Evolutionary conservation across 2,329 filamentous ascomycete species (phyloP), one percentile per base, ranked within the genome.

Genomic region (Xylaria sp.): DNA sequence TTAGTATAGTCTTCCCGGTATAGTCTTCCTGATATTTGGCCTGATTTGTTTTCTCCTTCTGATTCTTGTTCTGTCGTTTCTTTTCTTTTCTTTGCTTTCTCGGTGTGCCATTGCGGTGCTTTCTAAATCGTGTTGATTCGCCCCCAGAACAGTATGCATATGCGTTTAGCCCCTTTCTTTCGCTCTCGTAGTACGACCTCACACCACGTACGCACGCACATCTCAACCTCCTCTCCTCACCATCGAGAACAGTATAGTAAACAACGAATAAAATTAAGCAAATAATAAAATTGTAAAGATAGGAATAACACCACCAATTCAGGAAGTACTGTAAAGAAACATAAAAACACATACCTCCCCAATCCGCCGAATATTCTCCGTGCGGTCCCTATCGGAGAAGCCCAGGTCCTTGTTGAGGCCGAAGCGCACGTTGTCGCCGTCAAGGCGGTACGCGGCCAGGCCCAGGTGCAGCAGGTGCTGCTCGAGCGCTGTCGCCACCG

Each of bases 361-460:
- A 78, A 99, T 98, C 73, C 96, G 91, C 70, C 96, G 90, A 80
- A 99, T 99, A 85, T 99, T 99, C 87, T 99, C 96, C 80, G 95
- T 97, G 76, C 96, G 90, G 85, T 98, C 94, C 79, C 90, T 89
- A 80, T 97, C 95, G 73, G 90, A 92, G 86, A 98, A 99, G 18
- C 95, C 95, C 12, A 99, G 88, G 84, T 98, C 95, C 84, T 97
- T 97, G 89, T 98, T 99, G 75, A 99, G 88, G 18, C 96, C 96
- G 84, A 98, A 98, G 70, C 96, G 95, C 74, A 99, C 92, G 83
- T 99, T 99, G 88, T 99, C 96, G 78, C 95, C 96, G 83, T 99
- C 96, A 37, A 99, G 91, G 63, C 96, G 91, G 88, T 99, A 99
- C 69, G 94, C 92, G 65, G 91, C 85, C 61, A 96, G 85, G 52